These are phyloP conservation scores for Barnettozyma californica DNA, from an alignment of 805 yeast genomes.

Conservation along the genomic window DNA sequence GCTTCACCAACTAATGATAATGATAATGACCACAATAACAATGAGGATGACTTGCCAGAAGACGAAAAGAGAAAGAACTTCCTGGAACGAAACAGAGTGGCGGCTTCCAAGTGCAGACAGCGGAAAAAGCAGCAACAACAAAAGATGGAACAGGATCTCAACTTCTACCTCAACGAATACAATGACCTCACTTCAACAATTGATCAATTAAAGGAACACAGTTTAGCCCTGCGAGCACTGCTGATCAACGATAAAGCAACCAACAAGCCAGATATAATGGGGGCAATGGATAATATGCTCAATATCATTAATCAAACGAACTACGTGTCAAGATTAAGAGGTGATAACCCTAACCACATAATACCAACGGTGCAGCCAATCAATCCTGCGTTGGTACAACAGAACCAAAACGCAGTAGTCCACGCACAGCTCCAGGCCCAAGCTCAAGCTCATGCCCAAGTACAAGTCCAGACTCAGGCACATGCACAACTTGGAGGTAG, in stretches of 20 bases:
- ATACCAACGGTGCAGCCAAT: slow-evolving; percentile 27
- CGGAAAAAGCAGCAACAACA: slow-evolving; percentile 85
- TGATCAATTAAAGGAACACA: slow-evolving; percentile 52
- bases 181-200: slow-evolving; percentile 57
- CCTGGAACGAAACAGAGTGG: slow-evolving; percentile 87
- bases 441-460: slow-evolving; percentile 5
- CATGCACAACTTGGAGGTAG: slow-evolving; percentile 1
- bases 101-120: slow-evolving; percentile 93
- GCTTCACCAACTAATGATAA: background rate
- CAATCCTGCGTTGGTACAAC: slow-evolving; percentile 23
- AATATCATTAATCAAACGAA: slow-evolving; percentile 19
- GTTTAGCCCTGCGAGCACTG: slow-evolving; percentile 43
- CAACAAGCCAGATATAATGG: slow-evolving; percentile 39
- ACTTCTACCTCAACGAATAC: slow-evolving; percentile 65
- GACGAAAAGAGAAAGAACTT: slow-evolving; percentile 75
- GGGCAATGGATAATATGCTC: slow-evolving; percentile 28
- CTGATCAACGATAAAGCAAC: slow-evolving; percentile 26
- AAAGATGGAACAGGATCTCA: slow-evolving; percentile 75
- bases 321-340: slow-evolving; percentile 24
- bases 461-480: slow-evolving; percentile 4
- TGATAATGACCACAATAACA: slow-evolving; percentile 1
- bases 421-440: slow-evolving; percentile 5
- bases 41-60: slow-evolving; percentile 38
- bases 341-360: slow-evolving; percentile 22
- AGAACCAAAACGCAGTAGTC: slow-evolving; percentile 7